A percentile compares a stretch with the other conserved stretches of the same genome.
Evolutionary conservation across 805 yeast genomes (phyloP).

Genomic region (Ogataea glucozyma): DNA sequence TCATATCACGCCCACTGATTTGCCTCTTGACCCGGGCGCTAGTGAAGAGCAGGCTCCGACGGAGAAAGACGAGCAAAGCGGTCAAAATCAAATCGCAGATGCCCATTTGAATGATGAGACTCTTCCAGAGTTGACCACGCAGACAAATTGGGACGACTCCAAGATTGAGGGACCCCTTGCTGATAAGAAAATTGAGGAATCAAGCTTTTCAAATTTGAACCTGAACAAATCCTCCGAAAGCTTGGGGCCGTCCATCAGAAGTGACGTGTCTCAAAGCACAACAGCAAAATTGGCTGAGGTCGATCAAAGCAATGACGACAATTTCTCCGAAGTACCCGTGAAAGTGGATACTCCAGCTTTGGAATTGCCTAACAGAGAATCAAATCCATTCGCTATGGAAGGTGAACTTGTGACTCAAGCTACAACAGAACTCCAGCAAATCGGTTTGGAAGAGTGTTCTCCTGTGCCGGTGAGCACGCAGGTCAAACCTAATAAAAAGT

Average conservation of each 20-base stretch:
- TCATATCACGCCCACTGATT: no score
- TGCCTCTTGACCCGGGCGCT: no score
- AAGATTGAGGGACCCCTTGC: no score
- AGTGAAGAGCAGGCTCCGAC: no score
- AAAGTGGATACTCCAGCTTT: conserved; percentile 26
- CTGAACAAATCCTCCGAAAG: neutral
- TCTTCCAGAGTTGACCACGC: no score
- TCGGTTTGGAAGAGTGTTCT: neutral
- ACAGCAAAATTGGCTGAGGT: neutral
- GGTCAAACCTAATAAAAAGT: conserved; percentile 17
- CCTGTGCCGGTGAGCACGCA: no score
- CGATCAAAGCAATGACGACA: neutral
- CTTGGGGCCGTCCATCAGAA: conserved; percentile 1
- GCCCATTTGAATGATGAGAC: no score
- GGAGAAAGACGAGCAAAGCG: no score
- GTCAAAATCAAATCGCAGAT: no score
- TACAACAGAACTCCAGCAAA: conserved; percentile 10
- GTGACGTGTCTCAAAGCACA: conserved; percentile 3
- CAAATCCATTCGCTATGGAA: conserved; percentile 15
- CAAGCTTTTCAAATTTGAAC: neutral
- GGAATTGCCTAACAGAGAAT: conserved; percentile 38
- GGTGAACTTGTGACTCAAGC: conserved; percentile 8
- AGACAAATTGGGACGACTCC: no score
- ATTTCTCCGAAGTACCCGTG: conserved; percentile 1
- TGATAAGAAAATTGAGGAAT: neutral